Conservation (phyloP, 1,284 basidiomycete species). For the Ustilago shanxiensis region DNA sequence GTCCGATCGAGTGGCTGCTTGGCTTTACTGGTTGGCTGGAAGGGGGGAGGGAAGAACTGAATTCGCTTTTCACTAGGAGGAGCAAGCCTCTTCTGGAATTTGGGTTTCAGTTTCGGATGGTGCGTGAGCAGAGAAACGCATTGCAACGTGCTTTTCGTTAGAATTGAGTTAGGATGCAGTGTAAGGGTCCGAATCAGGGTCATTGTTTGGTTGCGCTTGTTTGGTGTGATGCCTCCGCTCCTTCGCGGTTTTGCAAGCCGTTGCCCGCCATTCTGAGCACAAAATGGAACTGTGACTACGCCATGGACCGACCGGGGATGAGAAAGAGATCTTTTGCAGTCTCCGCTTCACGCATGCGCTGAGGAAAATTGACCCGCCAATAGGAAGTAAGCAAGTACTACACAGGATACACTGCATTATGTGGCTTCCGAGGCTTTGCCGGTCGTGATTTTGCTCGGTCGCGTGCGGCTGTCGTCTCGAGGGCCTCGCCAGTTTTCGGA, state of each 20-base stretch:
- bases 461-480: background rate
- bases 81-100: no score
- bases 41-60: no score
- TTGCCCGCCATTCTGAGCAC: no score
- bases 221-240: no score
- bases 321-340: background rate
- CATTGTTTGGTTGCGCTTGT: background rate
- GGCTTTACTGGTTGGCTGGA: background rate
- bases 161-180: conserved; percentile 1
- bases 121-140: no score
- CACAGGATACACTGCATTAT: background rate
- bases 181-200: conserved; percentile 9
- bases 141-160: no score
- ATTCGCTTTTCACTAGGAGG: no score
- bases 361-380: background rate
- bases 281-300: no score
- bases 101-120: no score
- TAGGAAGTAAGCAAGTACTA: background rate
- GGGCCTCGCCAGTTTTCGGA: background rate
- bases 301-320: background rate
- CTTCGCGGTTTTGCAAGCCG: no score
- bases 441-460: background rate
- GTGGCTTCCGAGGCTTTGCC: background rate
- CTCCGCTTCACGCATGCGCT: background rate
- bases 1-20: background rate